Evolutionary conservation across 805 yeast genomes (phyloP), one percentile per base, ranked within the genome.

Genomic region (Candida xyloterini): DNA sequence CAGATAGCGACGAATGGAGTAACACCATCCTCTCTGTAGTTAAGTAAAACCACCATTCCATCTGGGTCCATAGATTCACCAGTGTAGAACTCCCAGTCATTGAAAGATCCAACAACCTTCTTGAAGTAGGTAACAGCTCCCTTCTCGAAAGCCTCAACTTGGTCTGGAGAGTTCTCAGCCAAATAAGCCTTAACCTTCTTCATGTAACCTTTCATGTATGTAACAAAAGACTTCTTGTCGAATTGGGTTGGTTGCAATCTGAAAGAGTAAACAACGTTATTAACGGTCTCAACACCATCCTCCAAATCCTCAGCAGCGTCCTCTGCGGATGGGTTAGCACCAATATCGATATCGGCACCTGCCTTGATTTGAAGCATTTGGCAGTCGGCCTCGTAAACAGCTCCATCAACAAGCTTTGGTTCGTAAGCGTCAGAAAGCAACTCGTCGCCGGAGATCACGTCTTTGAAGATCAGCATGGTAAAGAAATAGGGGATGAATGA

Each of bases 11-110:
- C 93, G 76, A 67, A 93, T 66, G 99, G 99, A 59, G 99, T 93
- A 61, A 81, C 76, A 78, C 99, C 99, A 68, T 93, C 98, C 78
- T 93, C 99, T 76, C 99, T 95, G 89, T 91, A 93, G 95, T 93
- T 93, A 73, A 93, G 85, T 70, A 93, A 81, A 58, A 89, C 88
- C 66, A 93, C 74, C 99, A 93, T 93, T 59, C 84, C 99, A 73
- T 93, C 99, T 70, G 99, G 99, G 81, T 93, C 97, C 99, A 93
- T 93, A 67, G 96, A 85, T 78, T 91, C 98, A 79, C 99, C 98
- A 58, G 96, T 91, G 90, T 73, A 93, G 81, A 93, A 93, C 68
- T 93, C 99, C 95, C 95, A 93, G 81, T 93, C 99, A 67, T 84
- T 84, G 93, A 93, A 93, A 71, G 90, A 84, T 63, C 81, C 84